Evolutionary conservation across 1,139 yeast genomes (phyloP), one percentile per base, ranked within the genome.

Genomic region (Meyerozyma sp.): DNA sequence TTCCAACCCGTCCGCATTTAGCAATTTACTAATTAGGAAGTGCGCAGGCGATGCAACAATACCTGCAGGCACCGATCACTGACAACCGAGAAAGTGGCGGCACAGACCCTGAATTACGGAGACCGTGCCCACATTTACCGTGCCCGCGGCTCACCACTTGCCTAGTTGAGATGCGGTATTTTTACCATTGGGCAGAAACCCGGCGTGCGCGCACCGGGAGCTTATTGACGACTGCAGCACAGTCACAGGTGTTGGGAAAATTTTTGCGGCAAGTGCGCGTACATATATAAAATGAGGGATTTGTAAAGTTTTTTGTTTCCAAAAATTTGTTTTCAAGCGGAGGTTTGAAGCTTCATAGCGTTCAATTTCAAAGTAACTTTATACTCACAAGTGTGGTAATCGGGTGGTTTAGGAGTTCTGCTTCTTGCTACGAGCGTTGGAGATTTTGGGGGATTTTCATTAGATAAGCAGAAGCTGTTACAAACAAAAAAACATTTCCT

Each of bases 351-450:
- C 34, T 30, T n/a, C 2, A 13, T 2, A 28, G 32, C 32, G 32
- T 28, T 28, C 5, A 21, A 21, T 28, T 28, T 28, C 14, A n/a
- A 28, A n/a, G n/a, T 28, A 28, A 28, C 6, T 28, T 11, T 13
- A 34, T 21, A 34, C 37, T 34, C 27, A 34, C 26, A 25, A 34
- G 37, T 34, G 37, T 34, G 37, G 26, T 20, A 10, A 11, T 34
- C 26, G 37, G 37, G 37, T 34, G 37, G 37, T 34, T 20, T 34
- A 34, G 37, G 37, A 34, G 37, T 34, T 34, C 37, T 34, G 37
- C 37, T 34, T 34, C 37, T 34, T 34, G 37, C 37, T 34, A 21
- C 37, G 37, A 34, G 37, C 37, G 7, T 34, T 34, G 37, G 37
- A n/a, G 26, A 18, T 30, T 8, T 30, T 13, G 34, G 20, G 34